A percentile compares a stretch with the other conserved stretches of the same genome.
Evolutionary conservation across 371 early-diverging fungal species (phyloP).

Genomic region (Mucor saturninus): DNA sequence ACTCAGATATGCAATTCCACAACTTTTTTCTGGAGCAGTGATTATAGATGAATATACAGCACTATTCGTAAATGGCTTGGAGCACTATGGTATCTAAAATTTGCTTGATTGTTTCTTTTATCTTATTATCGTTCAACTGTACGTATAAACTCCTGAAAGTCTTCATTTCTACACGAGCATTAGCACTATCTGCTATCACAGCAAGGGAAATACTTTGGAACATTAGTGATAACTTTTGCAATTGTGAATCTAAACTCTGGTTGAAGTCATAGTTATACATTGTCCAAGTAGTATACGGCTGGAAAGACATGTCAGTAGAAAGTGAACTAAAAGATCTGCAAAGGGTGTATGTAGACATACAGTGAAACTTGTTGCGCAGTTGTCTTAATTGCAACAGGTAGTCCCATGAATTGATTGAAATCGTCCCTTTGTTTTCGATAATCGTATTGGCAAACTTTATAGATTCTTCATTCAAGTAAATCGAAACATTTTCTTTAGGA

Average conservation of each 20-base stretch:
- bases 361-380: constrained; percentile 21
- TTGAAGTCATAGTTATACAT: constrained; percentile 14
- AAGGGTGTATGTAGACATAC: constrained; percentile 21
- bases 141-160: constrained; percentile 16
- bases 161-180: constrained; percentile 19
- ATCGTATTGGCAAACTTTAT: constrained; percentile 16
- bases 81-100: constrained; percentile 21
- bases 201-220: constrained; percentile 16
- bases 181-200: constrained; percentile 18
- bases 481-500: constrained; percentile 4
- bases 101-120: constrained; percentile 21
- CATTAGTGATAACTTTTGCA: constrained; percentile 18
- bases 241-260: constrained; percentile 19
- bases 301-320: constrained; percentile 18
- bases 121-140: constrained; percentile 17
- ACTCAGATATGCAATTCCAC: constrained; percentile 22
- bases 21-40: constrained; percentile 21
- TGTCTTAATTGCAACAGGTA: constrained; percentile 13
- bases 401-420: constrained; percentile 16
- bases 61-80: constrained; percentile 20
- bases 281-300: constrained; percentile 14
- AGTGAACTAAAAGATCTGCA: constrained; percentile 17
- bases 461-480: constrained; percentile 26
- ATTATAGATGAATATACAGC: constrained; percentile 9
- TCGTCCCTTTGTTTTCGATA: constrained; percentile 14